Evolutionary conservation across 495 filamentous ascomycete genomes (phyloP).

Genomic region (Podospora comata): DNA sequence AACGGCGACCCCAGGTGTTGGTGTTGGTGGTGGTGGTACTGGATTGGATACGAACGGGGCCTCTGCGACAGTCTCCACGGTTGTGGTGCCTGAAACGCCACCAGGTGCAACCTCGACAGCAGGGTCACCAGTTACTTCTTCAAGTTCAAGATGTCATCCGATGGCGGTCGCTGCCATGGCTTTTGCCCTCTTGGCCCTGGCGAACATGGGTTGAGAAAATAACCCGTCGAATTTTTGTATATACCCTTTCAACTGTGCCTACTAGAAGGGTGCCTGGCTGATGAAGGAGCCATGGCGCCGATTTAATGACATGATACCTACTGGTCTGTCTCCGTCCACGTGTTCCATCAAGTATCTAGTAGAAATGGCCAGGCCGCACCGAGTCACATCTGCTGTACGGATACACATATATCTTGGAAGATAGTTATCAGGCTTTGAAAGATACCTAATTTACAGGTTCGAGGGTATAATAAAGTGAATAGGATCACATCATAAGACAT

Average conservation of each 20-base stretch:
- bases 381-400: no score
- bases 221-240: not conserved
- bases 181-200: not conserved
- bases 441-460: no score
- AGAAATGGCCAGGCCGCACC: no score
- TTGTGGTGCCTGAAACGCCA: not conserved
- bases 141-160: not conserved
- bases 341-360: no score
- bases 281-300: not conserved
- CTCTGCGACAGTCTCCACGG: not conserved
- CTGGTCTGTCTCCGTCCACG: not conserved
- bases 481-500: no score
- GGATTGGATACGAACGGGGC: not conserved
- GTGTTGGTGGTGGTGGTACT: not conserved
- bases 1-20: constrained; percentile 12
- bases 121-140: not conserved
- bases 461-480: no score
- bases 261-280: not conserved
- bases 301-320: not conserved
- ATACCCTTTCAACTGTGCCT: not conserved
- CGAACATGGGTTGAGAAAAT: not conserved
- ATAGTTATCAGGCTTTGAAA: no score
- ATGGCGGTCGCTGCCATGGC: not conserved
- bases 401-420: no score
- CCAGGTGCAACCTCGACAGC: not conserved